Evolutionary conservation across 2,329 filamentous ascomycete species (phyloP).

Genomic region (Akanthomyces lecanii): DNA sequence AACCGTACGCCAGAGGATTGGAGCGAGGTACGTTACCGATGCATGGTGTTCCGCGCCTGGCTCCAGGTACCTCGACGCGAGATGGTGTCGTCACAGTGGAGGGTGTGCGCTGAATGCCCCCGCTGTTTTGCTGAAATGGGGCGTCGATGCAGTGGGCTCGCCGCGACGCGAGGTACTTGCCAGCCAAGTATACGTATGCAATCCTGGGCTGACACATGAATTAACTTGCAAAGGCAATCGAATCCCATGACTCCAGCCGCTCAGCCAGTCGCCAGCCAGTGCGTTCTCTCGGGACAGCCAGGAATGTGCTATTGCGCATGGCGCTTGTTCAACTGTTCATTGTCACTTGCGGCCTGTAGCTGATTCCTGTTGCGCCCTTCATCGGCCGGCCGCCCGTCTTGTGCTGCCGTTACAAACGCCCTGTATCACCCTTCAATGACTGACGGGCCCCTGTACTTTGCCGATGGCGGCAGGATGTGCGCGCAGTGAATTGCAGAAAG

Average conservation of each 20-base stretch:
- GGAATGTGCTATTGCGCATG: background rate
- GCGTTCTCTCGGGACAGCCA: background rate
- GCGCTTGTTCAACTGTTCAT: too few species aligned
- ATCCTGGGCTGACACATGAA: constrained; percentile 5
- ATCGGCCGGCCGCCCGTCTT: background rate
- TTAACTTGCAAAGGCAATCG: background rate
- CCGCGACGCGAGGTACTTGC: background rate
- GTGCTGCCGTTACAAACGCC: constrained; percentile 3
- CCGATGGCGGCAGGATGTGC: background rate
- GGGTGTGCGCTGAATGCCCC: constrained; percentile 2
- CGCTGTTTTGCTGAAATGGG: constrained; percentile 5
- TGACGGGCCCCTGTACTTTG: background rate
- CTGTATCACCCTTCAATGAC: background rate
- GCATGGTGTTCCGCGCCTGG: too few species aligned
- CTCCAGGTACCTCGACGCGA: constrained; percentile 6
- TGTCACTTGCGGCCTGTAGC: too few species aligned
- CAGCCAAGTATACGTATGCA: background rate
- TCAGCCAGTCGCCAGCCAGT: background rate
- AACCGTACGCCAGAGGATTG: background rate
- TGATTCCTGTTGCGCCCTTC: too few species aligned
- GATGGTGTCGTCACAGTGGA: constrained; percentile 17
- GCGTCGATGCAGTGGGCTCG: constrained; percentile 10
- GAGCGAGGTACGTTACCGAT: background rate
- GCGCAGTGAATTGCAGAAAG: background rate
- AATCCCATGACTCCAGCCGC: constrained; percentile 15